Conservation (phyloP, 139 green algal species). For the Mychonastes homosphaera region DNA sequence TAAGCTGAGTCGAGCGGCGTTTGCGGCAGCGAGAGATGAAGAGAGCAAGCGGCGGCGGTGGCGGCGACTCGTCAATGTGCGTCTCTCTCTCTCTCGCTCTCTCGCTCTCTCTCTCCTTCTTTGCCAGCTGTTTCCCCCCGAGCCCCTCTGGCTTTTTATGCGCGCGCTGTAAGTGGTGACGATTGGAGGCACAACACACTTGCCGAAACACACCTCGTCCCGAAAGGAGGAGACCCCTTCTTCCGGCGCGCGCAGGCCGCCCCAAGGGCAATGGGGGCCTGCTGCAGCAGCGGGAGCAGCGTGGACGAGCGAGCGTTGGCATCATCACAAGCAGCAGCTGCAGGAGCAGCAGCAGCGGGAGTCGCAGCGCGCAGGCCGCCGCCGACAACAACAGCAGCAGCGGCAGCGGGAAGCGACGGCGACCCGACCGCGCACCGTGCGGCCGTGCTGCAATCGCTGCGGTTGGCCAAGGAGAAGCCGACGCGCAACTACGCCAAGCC, state of each 20-base stretch:
- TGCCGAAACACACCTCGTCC: neutral
- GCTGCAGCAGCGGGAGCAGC: conserved; percentile 1
- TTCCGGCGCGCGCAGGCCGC: neutral
- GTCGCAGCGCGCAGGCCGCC: neutral
- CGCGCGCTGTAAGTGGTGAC: neutral
- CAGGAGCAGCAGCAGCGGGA: conserved; percentile 1
- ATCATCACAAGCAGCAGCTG: neutral
- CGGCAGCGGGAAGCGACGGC: no score
- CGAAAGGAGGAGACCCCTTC: neutral
- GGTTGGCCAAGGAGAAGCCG: no score
- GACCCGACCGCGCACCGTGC: no score
- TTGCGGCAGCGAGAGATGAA: neutral
- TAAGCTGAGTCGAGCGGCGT: no score
- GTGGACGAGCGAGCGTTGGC: no score
- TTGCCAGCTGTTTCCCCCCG: neutral
- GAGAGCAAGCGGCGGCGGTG: neutral
- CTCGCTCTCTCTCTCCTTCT: neutral
- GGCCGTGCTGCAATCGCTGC: no score
- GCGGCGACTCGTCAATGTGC: neutral
- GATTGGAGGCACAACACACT: neutral
- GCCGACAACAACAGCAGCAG: neutral
- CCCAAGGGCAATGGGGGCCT: neutral
- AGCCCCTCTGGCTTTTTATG: neutral
- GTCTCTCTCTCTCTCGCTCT: neutral
- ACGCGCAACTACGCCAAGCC: no score